phyloP scores from a whole-genome alignment of 2,329 filamentous ascomycete genomes.

The Dryadomyces sulphureus region DNA sequence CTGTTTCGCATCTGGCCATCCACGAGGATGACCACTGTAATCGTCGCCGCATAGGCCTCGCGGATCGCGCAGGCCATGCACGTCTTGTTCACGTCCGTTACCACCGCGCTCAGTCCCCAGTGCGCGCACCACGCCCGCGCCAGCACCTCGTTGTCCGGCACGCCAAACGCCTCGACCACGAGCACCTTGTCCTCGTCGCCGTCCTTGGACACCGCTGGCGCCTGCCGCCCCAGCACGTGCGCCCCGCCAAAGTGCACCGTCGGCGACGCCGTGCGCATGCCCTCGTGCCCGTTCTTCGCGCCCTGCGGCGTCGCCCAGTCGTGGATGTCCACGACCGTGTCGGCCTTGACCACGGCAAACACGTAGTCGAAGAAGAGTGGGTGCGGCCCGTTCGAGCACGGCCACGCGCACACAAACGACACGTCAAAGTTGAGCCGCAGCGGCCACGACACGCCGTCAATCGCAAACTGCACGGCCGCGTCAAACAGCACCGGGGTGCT shows the following conservation, averaged over 20 bases:
- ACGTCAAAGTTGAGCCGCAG: constrained; percentile 49
- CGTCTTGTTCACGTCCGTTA: constrained; percentile 54
- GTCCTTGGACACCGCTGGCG: constrained; percentile 14
- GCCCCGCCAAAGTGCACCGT: constrained; percentile 8
- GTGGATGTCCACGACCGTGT: constrained; percentile 48
- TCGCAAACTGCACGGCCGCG: constrained; percentile 48
- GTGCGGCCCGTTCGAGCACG: constrained; percentile 48
- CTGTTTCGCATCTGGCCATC: constrained; percentile 19
- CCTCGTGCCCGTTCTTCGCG: constrained; percentile 4
- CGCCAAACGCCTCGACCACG: constrained; percentile 58
- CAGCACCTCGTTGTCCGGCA: constrained; percentile 61
- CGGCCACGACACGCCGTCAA: constrained; percentile 48
- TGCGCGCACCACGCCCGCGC: constrained; percentile 65
- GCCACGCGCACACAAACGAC: constrained; percentile 50
- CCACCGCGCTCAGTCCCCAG: constrained; percentile 56
- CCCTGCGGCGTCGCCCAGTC: constrained; percentile 45
- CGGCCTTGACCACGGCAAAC: constrained; percentile 42
- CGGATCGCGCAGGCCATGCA: constrained; percentile 62
- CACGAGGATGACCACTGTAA: constrained; percentile 58
- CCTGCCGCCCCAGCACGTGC: constrained; percentile 7
- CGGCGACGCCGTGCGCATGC: constrained; percentile 9
- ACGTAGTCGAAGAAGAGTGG: constrained; percentile 60
- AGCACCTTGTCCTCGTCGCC: constrained; percentile 51
- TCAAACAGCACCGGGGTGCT: constrained; percentile 32
- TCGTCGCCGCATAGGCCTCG: constrained; percentile 58